Evolutionary conservation across 75 land plant species (phyloP), one percentile per base, ranked within the genome.

Genomic region (Sequoia sempervirens): DNA sequence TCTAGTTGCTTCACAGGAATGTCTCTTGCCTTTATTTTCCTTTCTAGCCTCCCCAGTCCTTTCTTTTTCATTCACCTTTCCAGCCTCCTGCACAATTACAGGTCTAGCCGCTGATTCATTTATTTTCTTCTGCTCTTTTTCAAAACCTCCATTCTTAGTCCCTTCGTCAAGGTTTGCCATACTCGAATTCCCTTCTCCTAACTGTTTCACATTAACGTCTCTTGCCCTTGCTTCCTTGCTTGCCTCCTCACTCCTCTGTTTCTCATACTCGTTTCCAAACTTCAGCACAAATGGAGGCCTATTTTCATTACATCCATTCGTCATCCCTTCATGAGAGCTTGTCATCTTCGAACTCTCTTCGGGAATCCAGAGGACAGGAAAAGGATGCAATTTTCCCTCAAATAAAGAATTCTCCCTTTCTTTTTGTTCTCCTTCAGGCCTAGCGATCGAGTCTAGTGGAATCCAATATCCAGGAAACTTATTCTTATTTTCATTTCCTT

Each of bases 331-430:
- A 54, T 80, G 70, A 75, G 80, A 69, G 2, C 45, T 85, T 53
- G 0, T 40, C 6, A 80, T 85, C 54, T 79, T 79, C 12, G 26
- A 28, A 15, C 80, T 15, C 53, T 61, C 54, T 50, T 78, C 47
- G 10, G 91, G 87, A 80, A 85, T 73, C 91, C 90, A 89, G 47
- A 89, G 52, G 9, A 50, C 52, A 50, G 52, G 14, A 10, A 50
- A 50, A 50, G 52, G 52, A 50, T 81, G 82, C 15, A 18, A 75
- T 38, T 75, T 83, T 50, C 52, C 52, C 52, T 69, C 73, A 10
- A 32, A 2, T 10, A 11, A 32, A 69, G 7, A 38, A 34, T 50
- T 73, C 80, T 52, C 41, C 3, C 86, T 73, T 8, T 80, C 81
- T 17, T 23, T 30, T 47, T 89, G 58, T 43, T 41, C 68, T 26